A percentile compares a stretch with the other conserved stretches of the same genome.
These are phyloP conservation scores for Pinus taeda DNA, from an alignment of 75 land plant genomes.

Conservation along the genomic window DNA sequence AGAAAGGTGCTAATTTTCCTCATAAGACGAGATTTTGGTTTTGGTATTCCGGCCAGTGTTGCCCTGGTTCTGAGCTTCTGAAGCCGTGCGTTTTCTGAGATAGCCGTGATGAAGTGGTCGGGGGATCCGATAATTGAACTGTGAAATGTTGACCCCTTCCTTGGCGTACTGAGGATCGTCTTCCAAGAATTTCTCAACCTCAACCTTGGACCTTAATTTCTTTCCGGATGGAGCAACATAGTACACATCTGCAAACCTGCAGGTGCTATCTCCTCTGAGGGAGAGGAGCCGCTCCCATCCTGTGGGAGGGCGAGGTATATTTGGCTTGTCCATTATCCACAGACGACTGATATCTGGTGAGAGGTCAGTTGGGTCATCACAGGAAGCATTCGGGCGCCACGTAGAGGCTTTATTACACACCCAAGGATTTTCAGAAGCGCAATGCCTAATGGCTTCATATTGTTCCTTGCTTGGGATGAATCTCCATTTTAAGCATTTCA, in stretches of 20 bases:
- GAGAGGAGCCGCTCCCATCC: slow-evolving; percentile 2
- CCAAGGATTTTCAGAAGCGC: slow-evolving; percentile 50
- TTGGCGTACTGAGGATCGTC: background rate
- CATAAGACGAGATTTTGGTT: no score
- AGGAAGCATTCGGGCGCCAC: slow-evolving; percentile 40
- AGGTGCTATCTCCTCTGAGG: background rate
- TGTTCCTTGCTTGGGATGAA: slow-evolving; percentile 58
- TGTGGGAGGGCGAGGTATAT: slow-evolving; percentile 62
- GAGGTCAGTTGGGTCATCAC: slow-evolving; percentile 66
- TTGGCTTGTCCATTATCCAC: slow-evolving; percentile 81
- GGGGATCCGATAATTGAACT: no score
- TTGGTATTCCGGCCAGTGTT: no score
- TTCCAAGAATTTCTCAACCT: slow-evolving; percentile 7
- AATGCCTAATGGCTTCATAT: slow-evolving; percentile 65
- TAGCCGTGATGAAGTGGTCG: no score
- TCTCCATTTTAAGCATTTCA: slow-evolving; percentile 75
- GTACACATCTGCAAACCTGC: slow-evolving; percentile 7
- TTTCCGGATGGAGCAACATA: slow-evolving; percentile 8
- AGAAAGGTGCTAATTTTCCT: no score
- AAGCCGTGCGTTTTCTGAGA: no score
- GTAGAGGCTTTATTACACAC: slow-evolving; percentile 34
- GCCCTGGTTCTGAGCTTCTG: no score
- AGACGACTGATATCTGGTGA: slow-evolving; percentile 41
- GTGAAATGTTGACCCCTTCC: no score
- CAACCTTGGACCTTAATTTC: background rate